Evolutionary conservation across 805 yeast genomes (phyloP).

Genomic region (Deakozyma indianensis): DNA sequence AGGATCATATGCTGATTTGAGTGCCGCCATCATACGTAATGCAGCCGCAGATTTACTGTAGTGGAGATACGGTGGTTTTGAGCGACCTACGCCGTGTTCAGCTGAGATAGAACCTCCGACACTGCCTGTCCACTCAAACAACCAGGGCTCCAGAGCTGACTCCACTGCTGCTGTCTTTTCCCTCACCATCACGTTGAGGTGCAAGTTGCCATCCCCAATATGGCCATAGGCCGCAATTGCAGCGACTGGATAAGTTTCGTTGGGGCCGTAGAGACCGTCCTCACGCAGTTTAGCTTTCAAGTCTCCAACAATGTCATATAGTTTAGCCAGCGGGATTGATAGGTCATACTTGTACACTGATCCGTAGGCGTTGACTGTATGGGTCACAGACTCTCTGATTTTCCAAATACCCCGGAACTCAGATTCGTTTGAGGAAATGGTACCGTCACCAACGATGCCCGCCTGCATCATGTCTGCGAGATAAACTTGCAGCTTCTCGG

Average conservation of each 20-base stretch:
- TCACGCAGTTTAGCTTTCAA: slow-evolving; percentile 2
- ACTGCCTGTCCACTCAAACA: slow-evolving; percentile 68
- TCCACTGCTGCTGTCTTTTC: slow-evolving; percentile 70
- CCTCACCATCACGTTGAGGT: slow-evolving; percentile 83
- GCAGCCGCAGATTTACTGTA: slow-evolving; percentile 69
- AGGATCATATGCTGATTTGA: slow-evolving; percentile 81
- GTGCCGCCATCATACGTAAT: slow-evolving; percentile 57
- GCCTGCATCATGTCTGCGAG: slow-evolving; percentile 2
- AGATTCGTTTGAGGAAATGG: slow-evolving; percentile 4
- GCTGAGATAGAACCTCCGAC: slow-evolving; percentile 81
- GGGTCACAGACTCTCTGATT: slow-evolving; percentile 6
- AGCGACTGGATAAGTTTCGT: not conserved
- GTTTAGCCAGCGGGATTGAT: slow-evolving; percentile 5
- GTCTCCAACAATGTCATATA: slow-evolving; percentile 6
- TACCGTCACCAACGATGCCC: slow-evolving; percentile 4
- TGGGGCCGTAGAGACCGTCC: not conserved
- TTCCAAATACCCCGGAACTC: slow-evolving; percentile 6
- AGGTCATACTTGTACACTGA: slow-evolving; percentile 6
- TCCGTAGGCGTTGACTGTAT: slow-evolving; percentile 2
- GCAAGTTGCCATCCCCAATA: slow-evolving; percentile 93
- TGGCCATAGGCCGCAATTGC: slow-evolving; percentile 56
- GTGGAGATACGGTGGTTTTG: slow-evolving; percentile 78
- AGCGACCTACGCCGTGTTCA: slow-evolving; percentile 96
- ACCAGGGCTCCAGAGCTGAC: slow-evolving; percentile 76
- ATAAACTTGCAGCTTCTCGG: slow-evolving; percentile 4